Percentiles rank a stretch among this genome's conserved stretches.
Conservation (phyloP, 2,329 filamentous ascomycete genomes). For the Aspergillus ibericus region DNA sequence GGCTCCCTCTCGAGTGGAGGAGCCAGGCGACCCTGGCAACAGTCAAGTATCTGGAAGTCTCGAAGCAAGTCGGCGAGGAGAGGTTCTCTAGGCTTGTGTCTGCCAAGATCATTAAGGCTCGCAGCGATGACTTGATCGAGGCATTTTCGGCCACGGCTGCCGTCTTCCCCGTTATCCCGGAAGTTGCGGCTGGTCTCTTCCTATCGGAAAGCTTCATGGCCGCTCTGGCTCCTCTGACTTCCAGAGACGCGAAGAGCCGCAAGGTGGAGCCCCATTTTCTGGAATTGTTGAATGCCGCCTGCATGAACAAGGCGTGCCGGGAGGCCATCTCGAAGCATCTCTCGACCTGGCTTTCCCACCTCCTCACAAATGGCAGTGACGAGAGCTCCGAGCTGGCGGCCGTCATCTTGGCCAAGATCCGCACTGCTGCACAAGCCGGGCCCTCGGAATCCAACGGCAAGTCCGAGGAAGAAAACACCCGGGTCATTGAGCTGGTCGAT, state of each 20-base stretch:
- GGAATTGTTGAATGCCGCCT: constrained; percentile 88
- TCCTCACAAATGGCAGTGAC: constrained; percentile 71
- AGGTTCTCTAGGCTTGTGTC: constrained; percentile 75
- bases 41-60: constrained; percentile 79
- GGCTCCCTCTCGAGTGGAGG: constrained; percentile 70
- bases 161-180: constrained; percentile 81
- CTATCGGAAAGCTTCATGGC: constrained; percentile 83
- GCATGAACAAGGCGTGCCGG: constrained; percentile 78
- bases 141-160: constrained; percentile 90
- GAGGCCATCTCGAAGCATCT: constrained; percentile 84
- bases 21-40: constrained; percentile 79
- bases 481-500: constrained; percentile 54
- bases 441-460: constrained; percentile 33
- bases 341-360: constrained; percentile 79
- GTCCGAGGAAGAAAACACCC: constrained; percentile 43
- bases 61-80: constrained; percentile 67
- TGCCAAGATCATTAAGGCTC: constrained; percentile 67
- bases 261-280: constrained; percentile 84
- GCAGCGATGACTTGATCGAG: constrained; percentile 83
- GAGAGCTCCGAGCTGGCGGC: constrained; percentile 57
- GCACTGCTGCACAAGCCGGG: constrained; percentile 35
- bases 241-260: constrained; percentile 76
- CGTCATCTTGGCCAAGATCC: constrained; percentile 70
- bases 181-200: constrained; percentile 74
- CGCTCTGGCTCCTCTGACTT: constrained; percentile 72